Conservation (phyloP, 169 alveolate genomes). For the Cryptosporidium ubiquitum region DNA sequence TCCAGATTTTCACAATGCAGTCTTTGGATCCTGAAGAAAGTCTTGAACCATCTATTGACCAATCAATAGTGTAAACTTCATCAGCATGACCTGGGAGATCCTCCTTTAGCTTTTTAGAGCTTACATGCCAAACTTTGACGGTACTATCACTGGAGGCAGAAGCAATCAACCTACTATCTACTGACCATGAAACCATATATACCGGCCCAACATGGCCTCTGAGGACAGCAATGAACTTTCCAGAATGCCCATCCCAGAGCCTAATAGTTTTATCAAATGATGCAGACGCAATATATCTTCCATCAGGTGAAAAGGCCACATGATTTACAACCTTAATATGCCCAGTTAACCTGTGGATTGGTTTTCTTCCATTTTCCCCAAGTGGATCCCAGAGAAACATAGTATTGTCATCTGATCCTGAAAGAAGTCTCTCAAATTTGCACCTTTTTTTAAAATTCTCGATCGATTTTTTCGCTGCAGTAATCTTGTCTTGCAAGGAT, state of each 20-base stretch:
- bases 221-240: conserved; percentile 90
- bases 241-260: conserved; percentile 92
- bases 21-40: conserved; percentile 95
- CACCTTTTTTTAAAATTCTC: conserved; percentile 79
- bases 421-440: conserved; percentile 94
- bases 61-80: conserved; percentile 97
- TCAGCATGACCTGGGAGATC: conserved; percentile 99
- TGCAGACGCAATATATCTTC: conserved; percentile 96
- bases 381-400: conserved; percentile 93
- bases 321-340: conserved; percentile 96
- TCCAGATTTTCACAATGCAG: conserved; percentile 91
- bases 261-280: conserved; percentile 97
- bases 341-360: conserved; percentile 92
- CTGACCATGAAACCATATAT: conserved; percentile 96
- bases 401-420: conserved; percentile 98
- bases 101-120: conserved; percentile 90
- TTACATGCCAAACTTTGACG: conserved; percentile 94
- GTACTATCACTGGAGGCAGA: conserved; percentile 81
- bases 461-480: conserved; percentile 75
- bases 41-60: conserved; percentile 96
- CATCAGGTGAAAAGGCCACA: conserved; percentile 97
- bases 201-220: conserved; percentile 99
- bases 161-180: conserved; percentile 94
- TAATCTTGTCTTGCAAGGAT: conserved; percentile 64
- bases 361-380: conserved; percentile 80